Evolutionary conservation across 345 rosid genomes (phyloP), one percentile per base, ranked within the genome.

Genomic region (Fremontodendron californicum): DNA sequence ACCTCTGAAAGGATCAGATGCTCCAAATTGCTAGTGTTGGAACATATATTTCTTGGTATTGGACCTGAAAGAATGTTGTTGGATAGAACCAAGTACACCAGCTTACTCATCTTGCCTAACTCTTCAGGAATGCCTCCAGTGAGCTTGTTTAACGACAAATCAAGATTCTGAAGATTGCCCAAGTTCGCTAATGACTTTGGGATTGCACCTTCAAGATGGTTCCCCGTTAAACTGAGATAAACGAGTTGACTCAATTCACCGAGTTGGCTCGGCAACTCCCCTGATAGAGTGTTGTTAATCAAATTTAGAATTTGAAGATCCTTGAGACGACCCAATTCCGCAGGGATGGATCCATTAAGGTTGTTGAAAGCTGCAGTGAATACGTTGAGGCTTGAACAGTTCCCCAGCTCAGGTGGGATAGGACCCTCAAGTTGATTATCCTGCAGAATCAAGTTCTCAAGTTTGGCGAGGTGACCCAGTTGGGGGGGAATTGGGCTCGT

Each of bases 311-410:
- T 71, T 62, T 82, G 80, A 13, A 96, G 93, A 49, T 82, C 87
- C 52, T 74, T 13, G 3, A 96, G 88, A 2, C 72, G 86, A 21
- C 90, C 90, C 72, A 96, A 37, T 64, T 91, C 92, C 8, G 27
- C 76, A 6, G 99, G 97, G 52, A 96, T 85, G 3, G 99, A 84
- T 13, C 96, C 97, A 65, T 87, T 92, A 51, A 96, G 89, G 33
- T 64, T 82, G 86, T 96, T 96, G 81, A 54, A 27, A 1, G 94
- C 89, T 1, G 79, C 86, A 1, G 94, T 62, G 83, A 96, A 77
- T 18, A 80, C 72, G 0, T 70, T 74, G 75, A 96, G 91, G 74
- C 86, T 86, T 15, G 97, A 83, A 79, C 98, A 96, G 79, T 93
- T 96, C 29, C 93, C 97, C 42, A 96, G 72, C 71, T 90, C 89